Percentiles rank a stretch among this genome's conserved stretches.
Evolutionary conservation across 768 basidiomycete species (phyloP).

Genomic region (Udeniomyces megalosporus): DNA sequence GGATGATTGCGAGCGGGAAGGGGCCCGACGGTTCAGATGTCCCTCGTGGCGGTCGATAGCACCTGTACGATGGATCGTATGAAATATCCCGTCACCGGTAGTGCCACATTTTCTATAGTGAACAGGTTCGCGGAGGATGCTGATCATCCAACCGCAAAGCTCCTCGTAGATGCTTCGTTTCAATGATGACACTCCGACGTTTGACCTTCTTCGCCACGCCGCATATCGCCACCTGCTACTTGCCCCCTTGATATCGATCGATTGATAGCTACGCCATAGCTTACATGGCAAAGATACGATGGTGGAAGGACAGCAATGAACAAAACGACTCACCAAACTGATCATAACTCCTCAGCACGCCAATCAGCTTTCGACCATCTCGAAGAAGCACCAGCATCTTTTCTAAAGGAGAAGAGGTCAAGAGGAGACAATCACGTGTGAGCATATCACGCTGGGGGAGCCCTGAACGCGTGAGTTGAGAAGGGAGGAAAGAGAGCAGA

Average conservation of each 20-base stretch:
- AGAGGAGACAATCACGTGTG: background rate
- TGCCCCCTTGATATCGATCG: background rate
- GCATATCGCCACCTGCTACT: background rate
- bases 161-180: no score
- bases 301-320: background rate
- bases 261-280: background rate
- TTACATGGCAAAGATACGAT: background rate
- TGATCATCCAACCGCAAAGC: no score
- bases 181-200: background rate
- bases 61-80: no score
- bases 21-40: no score
- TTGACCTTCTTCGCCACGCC: background rate
- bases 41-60: no score
- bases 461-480: background rate
- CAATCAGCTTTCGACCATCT: conserved; percentile 91
- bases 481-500: background rate
- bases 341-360: conserved; percentile 91
- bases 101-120: no score
- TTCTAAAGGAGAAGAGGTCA: conserved; percentile 38
- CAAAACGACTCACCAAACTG: conserved; percentile 63
- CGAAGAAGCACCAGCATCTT: conserved; percentile 95
- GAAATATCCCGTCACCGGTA: no score
- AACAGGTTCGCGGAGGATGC: no score
- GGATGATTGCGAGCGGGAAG: no score
- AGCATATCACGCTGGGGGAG: background rate